Evolutionary conservation across 2,329 filamentous ascomycete species (phyloP).

Genomic region (Intubia oerlemansii): DNA sequence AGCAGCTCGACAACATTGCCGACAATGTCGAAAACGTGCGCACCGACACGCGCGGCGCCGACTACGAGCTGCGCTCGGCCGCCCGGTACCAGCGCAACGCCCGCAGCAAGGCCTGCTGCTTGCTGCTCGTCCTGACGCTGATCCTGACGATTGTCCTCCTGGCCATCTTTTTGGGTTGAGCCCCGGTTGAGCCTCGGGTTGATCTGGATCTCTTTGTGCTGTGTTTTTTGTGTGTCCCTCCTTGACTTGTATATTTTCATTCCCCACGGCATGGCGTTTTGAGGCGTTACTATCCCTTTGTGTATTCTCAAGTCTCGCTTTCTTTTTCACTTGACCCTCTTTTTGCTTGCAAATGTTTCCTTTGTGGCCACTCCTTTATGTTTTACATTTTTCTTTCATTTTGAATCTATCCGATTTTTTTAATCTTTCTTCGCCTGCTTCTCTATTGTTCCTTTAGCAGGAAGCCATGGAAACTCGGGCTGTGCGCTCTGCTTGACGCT

Average conservation of each 20-base stretch:
- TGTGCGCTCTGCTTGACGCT: conserved; percentile 9
- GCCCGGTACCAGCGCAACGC: conserved; percentile 89
- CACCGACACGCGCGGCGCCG: conserved; percentile 65
- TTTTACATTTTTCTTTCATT: not conserved
- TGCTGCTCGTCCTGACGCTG: conserved; percentile 71
- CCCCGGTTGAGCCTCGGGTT: too few species aligned
- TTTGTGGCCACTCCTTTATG: not conserved
- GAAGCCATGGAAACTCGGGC: conserved; percentile 6
- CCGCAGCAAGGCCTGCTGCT: conserved; percentile 80
- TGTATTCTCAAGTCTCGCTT: too few species aligned
- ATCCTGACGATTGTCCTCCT: conserved; percentile 79
- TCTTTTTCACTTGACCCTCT: too few species aligned
- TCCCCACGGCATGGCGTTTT: conserved; percentile 1
- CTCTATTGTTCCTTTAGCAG: not conserved
- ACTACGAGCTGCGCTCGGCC: conserved; percentile 66
- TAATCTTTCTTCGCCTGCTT: too few species aligned
- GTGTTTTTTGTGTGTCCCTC: not conserved
- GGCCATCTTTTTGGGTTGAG: conserved; percentile 50
- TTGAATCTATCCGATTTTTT: too few species aligned
- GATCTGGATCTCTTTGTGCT: not conserved
- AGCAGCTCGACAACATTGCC: conserved; percentile 67
- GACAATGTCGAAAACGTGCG: conserved; percentile 73
- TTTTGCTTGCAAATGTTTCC: not conserved
- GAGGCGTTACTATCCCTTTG: too few species aligned
- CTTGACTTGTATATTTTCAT: not conserved